Evolutionary conservation across 257 asterid genomes (phyloP), one percentile per base, ranked within the genome.

Genomic region (Ocimum tenuiflorum): DNA sequence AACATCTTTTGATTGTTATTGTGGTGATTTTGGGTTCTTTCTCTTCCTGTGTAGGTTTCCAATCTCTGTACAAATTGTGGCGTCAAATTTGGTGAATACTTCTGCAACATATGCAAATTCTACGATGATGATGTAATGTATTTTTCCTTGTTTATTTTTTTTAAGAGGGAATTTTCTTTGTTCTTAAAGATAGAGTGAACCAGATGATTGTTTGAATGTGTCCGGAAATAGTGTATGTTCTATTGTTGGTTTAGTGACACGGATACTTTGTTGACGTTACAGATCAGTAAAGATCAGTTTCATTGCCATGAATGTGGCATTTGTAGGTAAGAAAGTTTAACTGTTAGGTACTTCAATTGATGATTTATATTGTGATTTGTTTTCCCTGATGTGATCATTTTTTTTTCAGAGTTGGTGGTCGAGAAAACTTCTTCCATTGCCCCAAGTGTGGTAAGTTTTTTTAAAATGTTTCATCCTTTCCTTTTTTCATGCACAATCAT

Each of bases 281-380:
- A 87, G 98, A 77, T 73, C 64, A 48, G 63, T 19, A 91, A 86
- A 80, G 52, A 72, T 35, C 96, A 88, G 80, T 91, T 85, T 68
- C 98, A 91, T 65, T 91, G 98, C 70, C 73, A 65, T 78, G 96
- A 89, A 43, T 91, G 98, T 54, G 95, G 98, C 67, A 91, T 91
- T 73, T 91, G 98, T 82, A 85, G 98, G 98, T 91, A 77, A 69
- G 74, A 73, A 35, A 67, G 36, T 58, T 47, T 43, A 27, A 45
- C 70, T 45, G 14, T 27, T 50, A 35, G 6, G 46, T 39, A 9
- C 10, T 31, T 59, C n/a, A 7, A 17, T 24, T 29, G 23, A 46
- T 70, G 12, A 17, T 57, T 60, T 52, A 27, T 8, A 0, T 59
- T 47, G 17, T 12, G 18, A n/a, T 8, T 20, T 23, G 7, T 39